phyloP scores from a whole-genome alignment of 2,329 filamentous ascomycete genomes.

The Penicillium sp. region DNA sequence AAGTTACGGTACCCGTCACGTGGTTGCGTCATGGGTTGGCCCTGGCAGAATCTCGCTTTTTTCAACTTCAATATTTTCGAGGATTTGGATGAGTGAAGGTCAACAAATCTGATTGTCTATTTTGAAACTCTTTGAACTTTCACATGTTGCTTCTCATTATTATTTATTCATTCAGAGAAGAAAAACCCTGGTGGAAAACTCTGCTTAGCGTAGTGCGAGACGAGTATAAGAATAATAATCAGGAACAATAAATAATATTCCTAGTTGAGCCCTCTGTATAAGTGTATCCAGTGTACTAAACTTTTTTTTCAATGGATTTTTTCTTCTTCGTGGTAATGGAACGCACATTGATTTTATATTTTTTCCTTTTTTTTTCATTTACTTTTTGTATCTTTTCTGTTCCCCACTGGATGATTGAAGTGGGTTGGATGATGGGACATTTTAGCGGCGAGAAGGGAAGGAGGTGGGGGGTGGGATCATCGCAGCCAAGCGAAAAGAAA shows the following conservation, averaged over 20 bases:
- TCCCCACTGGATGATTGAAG: constrained; percentile 16
- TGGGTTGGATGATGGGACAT: constrained; percentile 13
- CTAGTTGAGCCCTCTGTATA: not conserved
- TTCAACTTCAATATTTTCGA: not conserved
- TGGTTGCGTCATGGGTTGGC: constrained; percentile 38
- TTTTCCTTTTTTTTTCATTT: not conserved
- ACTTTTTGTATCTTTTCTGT: constrained; percentile 9
- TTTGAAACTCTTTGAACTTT: not conserved
- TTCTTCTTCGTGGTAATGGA: not conserved
- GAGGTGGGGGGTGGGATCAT: constrained; percentile 25
- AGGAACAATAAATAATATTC: not conserved
- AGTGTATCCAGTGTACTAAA: not conserved
- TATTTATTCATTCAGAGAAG: not conserved
- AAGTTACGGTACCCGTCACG: constrained; percentile 34
- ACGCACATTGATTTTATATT: constrained; percentile 12
- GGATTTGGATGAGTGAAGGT: not conserved
- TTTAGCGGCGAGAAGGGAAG: constrained; percentile 11
- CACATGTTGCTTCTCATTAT: not conserved
- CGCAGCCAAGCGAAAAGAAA: constrained; percentile 16
- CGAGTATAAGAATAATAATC: not conserved
- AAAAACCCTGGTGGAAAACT: not conserved
- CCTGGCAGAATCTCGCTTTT: constrained; percentile 18
- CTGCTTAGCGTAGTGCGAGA: not conserved
- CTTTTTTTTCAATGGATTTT: not conserved
- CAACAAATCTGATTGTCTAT: not conserved